These are phyloP conservation scores for Apiotrichum akiyoshidainum DNA, from an alignment of 1,284 basidiomycete genomes.

Conservation along the genomic window DNA sequence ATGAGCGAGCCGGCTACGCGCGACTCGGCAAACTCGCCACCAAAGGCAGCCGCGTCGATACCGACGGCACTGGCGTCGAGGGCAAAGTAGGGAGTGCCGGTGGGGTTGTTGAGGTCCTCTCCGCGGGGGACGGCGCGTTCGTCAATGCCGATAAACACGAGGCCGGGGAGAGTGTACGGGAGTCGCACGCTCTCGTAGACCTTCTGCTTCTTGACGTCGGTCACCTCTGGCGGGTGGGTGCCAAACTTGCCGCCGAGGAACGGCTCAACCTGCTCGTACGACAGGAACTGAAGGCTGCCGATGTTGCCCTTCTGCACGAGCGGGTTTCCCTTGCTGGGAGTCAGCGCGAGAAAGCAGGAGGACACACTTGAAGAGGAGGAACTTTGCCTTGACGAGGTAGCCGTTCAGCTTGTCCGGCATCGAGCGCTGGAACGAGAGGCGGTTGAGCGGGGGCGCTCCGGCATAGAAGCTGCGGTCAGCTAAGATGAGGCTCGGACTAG, in stretches of 20 bases:
- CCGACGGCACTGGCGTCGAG: constrained; percentile 64
- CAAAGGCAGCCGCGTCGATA: constrained; percentile 39
- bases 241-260: constrained; percentile 54
- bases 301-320: constrained; percentile 50
- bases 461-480: constrained; percentile 60
- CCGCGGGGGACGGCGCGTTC: constrained; percentile 62
- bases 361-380: constrained; percentile 64
- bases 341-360: neutral
- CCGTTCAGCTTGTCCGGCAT: constrained; percentile 69
- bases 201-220: constrained; percentile 22
- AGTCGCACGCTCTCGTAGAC: constrained; percentile 65
- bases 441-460: constrained; percentile 73
- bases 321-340: constrained; percentile 38
- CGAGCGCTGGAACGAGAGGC: constrained; percentile 76
- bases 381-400: constrained; percentile 62
- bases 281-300: constrained; percentile 56
- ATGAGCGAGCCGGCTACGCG: constrained; percentile 58
- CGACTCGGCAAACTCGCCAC: constrained; percentile 64
- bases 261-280: constrained; percentile 63
- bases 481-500: neutral
- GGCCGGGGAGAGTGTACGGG: constrained; percentile 52
- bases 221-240: constrained; percentile 24
- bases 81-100: constrained; percentile 74
- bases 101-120: constrained; percentile 60
- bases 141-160: constrained; percentile 75